Conservation (phyloP, 78 protist species). For the Dictyostelium firmibasis region DNA sequence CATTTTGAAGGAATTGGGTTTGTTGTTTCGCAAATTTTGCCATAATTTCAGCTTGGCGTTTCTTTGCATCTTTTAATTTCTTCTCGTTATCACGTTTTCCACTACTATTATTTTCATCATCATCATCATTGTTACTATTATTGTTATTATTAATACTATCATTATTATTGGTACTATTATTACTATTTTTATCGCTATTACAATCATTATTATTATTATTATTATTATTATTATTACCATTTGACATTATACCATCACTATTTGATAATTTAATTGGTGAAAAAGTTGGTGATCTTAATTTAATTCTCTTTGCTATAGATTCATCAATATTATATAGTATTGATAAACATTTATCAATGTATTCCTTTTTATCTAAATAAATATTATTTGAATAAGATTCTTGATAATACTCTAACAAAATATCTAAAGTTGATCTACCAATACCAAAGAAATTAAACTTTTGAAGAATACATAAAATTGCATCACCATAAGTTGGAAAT, state of each 20-base stretch:
- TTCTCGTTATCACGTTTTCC: not conserved
- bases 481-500: not conserved
- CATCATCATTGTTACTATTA: not conserved
- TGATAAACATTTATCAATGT: not conserved
- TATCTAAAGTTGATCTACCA: not conserved
- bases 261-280: not conserved
- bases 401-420: not conserved
- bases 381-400: not conserved
- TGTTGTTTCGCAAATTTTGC: slow-evolving; percentile 59
- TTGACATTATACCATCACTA: not conserved
- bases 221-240: not conserved
- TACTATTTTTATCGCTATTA: not conserved
- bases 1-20: slow-evolving; percentile 19
- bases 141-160: not conserved
- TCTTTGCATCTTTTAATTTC: slow-evolving; percentile 28
- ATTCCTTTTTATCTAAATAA: not conserved
- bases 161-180: not conserved
- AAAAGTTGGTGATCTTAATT: not conserved
- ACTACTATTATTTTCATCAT: not conserved
- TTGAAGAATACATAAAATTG: slow-evolving; percentile 7
- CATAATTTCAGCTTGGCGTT: slow-evolving; percentile 78
- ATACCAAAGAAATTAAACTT: not conserved
- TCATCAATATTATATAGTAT: not conserved
- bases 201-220: not conserved
- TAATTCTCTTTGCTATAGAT: not conserved